phyloP scores from a whole-genome alignment of 192 early-diverging fungal genomes.

The Linnemannia hyalina region DNA sequence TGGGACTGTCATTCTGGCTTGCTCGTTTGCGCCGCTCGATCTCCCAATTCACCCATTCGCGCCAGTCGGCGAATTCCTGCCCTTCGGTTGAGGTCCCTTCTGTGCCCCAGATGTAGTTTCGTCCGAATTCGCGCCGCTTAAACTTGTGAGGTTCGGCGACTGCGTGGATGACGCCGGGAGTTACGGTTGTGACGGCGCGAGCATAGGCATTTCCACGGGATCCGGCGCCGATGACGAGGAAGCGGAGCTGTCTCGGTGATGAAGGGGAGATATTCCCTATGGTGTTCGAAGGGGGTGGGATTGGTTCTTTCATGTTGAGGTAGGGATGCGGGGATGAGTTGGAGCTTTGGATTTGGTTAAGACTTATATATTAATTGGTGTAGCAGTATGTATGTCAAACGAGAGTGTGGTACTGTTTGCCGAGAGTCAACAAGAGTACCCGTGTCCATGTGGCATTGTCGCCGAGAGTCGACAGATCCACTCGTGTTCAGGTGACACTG shows the following conservation, averaged over 20 bases:
- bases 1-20: neutral
- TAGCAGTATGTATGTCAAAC: neutral
- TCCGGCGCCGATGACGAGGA: constrained; percentile 6
- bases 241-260: constrained; percentile 3
- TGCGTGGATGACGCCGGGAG: constrained; percentile 7
- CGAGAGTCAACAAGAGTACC: neutral
- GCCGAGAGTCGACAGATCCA: neutral
- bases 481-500: neutral
- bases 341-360: neutral
- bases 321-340: neutral
- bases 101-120: constrained; percentile 10
- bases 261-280: too few relatives aligned
- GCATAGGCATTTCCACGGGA: constrained; percentile 7
- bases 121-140: constrained; percentile 6
- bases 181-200: constrained; percentile 6
- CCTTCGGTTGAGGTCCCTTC: constrained; percentile 6
- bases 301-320: neutral
- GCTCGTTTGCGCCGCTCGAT: constrained; percentile 11
- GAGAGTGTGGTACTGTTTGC: neutral
- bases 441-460: neutral
- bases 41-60: constrained; percentile 11
- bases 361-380: constrained; percentile 4
- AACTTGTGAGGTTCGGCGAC: constrained; percentile 7
- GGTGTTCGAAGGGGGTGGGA: constrained; percentile 9
- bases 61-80: constrained; percentile 14